These are phyloP conservation scores for Phytophthora pluvialis DNA, from an alignment of 352 stramenopile genomes.

Conservation along the genomic window DNA sequence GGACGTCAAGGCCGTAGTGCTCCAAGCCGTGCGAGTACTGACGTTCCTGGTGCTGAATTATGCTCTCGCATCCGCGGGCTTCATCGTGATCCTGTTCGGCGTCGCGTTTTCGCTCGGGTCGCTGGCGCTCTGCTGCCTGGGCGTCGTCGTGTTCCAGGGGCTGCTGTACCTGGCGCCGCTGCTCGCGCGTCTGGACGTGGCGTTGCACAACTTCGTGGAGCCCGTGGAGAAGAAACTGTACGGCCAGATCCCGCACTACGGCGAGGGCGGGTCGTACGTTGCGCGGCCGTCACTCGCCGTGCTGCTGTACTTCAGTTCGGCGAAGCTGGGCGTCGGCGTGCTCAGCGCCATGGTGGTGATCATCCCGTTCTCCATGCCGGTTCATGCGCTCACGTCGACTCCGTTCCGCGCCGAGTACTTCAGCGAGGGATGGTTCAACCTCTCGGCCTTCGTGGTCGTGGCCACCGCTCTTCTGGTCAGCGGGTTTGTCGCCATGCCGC, in stretches of 20 bases:
- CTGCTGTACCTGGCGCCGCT: constrained; percentile 60
- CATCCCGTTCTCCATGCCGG: constrained; percentile 47
- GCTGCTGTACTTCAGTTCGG: constrained; percentile 50
- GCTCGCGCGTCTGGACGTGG: constrained; percentile 60
- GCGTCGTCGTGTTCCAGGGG: constrained; percentile 67
- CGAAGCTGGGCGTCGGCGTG: constrained; percentile 48
- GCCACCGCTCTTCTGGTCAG: constrained; percentile 31
- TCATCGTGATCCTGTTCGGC: constrained; percentile 59
- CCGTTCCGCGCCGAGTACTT: constrained; percentile 43
- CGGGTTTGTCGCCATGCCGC: constrained; percentile 57
- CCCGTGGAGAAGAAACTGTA: constrained; percentile 41
- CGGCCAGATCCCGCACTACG: constrained; percentile 39
- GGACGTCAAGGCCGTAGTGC: constrained; percentile 8
- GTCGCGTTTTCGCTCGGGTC: constrained; percentile 54
- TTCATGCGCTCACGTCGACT: constrained; percentile 46
- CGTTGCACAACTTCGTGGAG: constrained; percentile 70
- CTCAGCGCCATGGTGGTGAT: constrained; percentile 46
- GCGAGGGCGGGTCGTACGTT: constrained; percentile 28
- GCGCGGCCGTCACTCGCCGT: constrained; percentile 44
- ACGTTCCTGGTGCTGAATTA: constrained; percentile 73
- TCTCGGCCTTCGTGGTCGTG: constrained; percentile 31
- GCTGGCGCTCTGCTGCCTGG: constrained; percentile 71
- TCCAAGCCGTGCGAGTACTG: constrained; percentile 31
- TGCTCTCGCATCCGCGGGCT: constrained; percentile 51
- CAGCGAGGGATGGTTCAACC: constrained; percentile 27